phyloP scores from a whole-genome alignment of 768 basidiomycete species.

The Tulasnella sp. region DNA sequence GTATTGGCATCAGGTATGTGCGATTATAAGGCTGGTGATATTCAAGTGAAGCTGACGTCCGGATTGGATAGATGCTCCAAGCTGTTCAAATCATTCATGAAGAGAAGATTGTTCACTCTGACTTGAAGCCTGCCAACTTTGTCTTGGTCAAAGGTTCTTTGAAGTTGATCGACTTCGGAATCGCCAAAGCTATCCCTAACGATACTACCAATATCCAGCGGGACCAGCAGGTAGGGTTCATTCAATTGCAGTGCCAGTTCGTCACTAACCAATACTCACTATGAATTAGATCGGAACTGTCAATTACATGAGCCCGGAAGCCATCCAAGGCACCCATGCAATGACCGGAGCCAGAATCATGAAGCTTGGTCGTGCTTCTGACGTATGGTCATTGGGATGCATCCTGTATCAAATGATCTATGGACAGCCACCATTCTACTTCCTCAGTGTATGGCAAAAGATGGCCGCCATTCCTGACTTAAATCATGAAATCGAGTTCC shows the following conservation, averaged over 20 bases:
- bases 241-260: background rate
- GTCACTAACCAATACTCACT: background rate
- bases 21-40: too few relatives aligned
- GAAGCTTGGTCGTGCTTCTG: slow-evolving; percentile 73
- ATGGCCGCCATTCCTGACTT: slow-evolving; percentile 88
- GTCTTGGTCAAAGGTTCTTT: slow-evolving; percentile 89
- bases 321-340: slow-evolving; percentile 45
- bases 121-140: slow-evolving; percentile 97
- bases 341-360: slow-evolving; percentile 13
- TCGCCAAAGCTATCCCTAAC: slow-evolving; percentile 95
- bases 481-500: slow-evolving; percentile 66
- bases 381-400: slow-evolving; percentile 96
- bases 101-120: slow-evolving; percentile 97
- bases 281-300: slow-evolving; percentile 75
- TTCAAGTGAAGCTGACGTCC: background rate
- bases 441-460: slow-evolving; percentile 70
- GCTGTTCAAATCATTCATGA: slow-evolving; percentile 98
- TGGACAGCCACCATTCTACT: slow-evolving; percentile 82
- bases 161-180: slow-evolving; percentile 99
- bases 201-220: slow-evolving; percentile 97
- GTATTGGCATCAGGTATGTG: slow-evolving; percentile 87
- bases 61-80: slow-evolving; percentile 68
- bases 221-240: slow-evolving; percentile 68
- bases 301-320: slow-evolving; percentile 98
- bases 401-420: slow-evolving; percentile 99